phyloP scores from a whole-genome alignment of 2,329 filamentous ascomycete species.

The Xylariaceae sp. region DNA sequence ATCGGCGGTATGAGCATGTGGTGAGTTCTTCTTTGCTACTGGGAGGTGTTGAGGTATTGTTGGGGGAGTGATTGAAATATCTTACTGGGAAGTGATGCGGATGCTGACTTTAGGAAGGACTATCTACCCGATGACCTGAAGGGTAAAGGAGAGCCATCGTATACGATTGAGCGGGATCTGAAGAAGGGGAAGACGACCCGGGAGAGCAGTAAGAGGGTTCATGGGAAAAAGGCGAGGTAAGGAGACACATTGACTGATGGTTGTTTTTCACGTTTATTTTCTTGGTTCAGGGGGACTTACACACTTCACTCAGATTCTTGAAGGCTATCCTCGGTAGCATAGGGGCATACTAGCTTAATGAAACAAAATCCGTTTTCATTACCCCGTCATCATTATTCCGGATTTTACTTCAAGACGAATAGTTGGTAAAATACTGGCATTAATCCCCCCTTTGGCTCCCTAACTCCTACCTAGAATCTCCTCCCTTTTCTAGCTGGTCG shows the following conservation, averaged over 20 bases:
- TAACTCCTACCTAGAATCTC: constrained; percentile 8
- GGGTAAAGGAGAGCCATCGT: constrained; percentile 75
- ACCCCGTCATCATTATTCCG: no score
- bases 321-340: neutral
- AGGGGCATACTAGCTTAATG: neutral
- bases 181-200: constrained; percentile 46
- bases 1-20: constrained; percentile 67
- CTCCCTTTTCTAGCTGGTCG: constrained; percentile 2
- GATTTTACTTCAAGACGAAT: no score
- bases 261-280: constrained; percentile 1
- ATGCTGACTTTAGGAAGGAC: constrained; percentile 36
- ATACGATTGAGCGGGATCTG: constrained; percentile 61
- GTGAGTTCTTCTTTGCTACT: constrained; percentile 46
- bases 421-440: no score
- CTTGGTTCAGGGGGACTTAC: neutral
- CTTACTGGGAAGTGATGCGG: neutral
- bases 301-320: neutral
- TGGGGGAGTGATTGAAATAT: no score
- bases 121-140: constrained; percentile 76
- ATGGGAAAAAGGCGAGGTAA: neutral
- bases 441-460: neutral
- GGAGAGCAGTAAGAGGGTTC: neutral
- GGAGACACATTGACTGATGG: neutral
- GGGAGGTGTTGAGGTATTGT: no score
- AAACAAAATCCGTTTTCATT: neutral